A percentile compares a stretch with the other conserved stretches of the same genome.
Evolutionary conservation across 305 asterid species (phyloP).

Genomic region (Solanum chacoense): DNA sequence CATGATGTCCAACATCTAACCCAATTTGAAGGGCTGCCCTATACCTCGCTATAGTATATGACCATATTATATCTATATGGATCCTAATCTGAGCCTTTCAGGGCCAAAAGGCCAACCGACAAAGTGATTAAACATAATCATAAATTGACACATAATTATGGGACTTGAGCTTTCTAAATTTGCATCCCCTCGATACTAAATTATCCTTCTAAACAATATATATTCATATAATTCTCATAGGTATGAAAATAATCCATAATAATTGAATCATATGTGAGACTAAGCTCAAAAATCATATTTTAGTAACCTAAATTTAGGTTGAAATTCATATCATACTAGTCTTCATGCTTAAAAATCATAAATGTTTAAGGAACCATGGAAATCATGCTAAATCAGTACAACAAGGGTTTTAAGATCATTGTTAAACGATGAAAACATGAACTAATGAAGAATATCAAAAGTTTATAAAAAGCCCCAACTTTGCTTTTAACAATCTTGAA

Average conservation of each 20-base stretch:
- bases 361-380: background rate
- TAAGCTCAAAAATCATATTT: background rate
- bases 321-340: background rate
- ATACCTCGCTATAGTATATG: background rate
- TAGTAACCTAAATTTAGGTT: background rate
- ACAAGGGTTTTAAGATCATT: background rate
- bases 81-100: background rate
- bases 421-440: background rate
- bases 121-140: background rate
- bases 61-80: background rate
- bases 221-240: no score
- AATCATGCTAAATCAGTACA: background rate
- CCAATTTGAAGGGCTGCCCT: background rate
- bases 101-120: background rate
- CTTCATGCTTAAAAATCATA: background rate
- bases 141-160: background rate
- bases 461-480: background rate
- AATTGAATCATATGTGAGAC: background rate
- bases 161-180: background rate
- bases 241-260: background rate
- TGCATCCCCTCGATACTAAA: background rate
- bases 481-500: background rate
- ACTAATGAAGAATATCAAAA: background rate
- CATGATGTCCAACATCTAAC: background rate
- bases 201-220: background rate